Evolutionary conservation across 805 yeast genomes (phyloP).

Genomic region (Metschnikowia gelsemii): DNA sequence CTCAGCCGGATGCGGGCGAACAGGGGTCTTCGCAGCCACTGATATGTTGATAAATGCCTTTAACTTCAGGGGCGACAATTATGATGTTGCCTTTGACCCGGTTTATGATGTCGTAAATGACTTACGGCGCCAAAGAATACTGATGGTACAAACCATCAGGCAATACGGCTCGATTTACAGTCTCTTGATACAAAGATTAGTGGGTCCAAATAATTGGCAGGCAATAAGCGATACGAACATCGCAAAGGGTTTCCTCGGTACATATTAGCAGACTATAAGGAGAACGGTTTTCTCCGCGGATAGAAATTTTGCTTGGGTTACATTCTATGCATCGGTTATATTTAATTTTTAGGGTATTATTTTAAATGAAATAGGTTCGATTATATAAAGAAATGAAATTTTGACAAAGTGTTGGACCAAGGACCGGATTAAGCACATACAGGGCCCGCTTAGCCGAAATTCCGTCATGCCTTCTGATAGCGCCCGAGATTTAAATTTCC

Average conservation of each 20-base stretch:
- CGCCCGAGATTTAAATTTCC: no score
- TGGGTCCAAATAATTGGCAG: constrained; percentile 5
- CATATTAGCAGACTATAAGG: neutral
- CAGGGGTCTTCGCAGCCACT: constrained; percentile 73
- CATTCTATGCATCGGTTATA: neutral
- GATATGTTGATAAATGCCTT: constrained; percentile 53
- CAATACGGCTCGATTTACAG: constrained; percentile 55
- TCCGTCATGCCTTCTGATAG: no score
- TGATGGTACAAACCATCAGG: constrained; percentile 58
- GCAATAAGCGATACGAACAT: constrained; percentile 8
- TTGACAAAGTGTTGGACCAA: no score
- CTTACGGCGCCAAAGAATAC: constrained; percentile 51
- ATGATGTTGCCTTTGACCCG: constrained; percentile 35
- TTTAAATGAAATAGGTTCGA: neutral
- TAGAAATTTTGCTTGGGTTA: neutral
- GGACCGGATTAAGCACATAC: no score
- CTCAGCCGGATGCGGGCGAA: constrained; percentile 96
- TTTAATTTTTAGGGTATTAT: neutral
- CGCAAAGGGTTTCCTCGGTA: constrained; percentile 4
- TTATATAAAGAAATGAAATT: neutral
- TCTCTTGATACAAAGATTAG: constrained; percentile 12
- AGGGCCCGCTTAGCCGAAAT: no score
- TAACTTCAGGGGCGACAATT: constrained; percentile 9
- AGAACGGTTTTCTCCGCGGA: neutral
- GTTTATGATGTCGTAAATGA: constrained; percentile 46